These are phyloP conservation scores for Trichoderma aggressivum DNA, from an alignment of 2,329 filamentous ascomycete genomes.

Conservation along the genomic window DNA sequence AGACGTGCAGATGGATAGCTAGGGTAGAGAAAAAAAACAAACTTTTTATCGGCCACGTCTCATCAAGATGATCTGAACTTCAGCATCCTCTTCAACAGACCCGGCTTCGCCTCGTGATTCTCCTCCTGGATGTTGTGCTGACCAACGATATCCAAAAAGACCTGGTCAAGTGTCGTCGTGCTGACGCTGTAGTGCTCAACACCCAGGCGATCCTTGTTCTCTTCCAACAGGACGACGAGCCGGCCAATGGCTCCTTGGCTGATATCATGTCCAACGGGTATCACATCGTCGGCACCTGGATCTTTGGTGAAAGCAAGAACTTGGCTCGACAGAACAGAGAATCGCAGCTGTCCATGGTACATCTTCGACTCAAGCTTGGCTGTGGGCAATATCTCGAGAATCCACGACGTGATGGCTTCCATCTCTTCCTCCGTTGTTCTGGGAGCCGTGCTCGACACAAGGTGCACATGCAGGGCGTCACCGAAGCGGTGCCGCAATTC, in stretches of 20 bases:
- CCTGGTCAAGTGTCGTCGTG: slow-evolving; percentile 84
- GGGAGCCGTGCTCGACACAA: slow-evolving; percentile 72
- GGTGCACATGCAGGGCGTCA: slow-evolving; percentile 74
- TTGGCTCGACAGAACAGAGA: slow-evolving; percentile 62
- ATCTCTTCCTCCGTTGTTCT: slow-evolving; percentile 69
- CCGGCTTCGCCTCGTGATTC: slow-evolving; percentile 41
- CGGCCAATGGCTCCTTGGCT: slow-evolving; percentile 58
- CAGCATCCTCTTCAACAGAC: slow-evolving; percentile 17
- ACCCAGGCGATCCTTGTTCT: slow-evolving; percentile 63
- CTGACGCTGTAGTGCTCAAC: slow-evolving; percentile 85
- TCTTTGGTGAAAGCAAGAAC: slow-evolving; percentile 30
- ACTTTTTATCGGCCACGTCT: background rate
- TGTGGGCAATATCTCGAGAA: slow-evolving; percentile 56
- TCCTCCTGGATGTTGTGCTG: slow-evolving; percentile 78
- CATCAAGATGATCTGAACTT: background rate
- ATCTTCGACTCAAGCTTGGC: slow-evolving; percentile 69
- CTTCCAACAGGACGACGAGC: slow-evolving; percentile 71
- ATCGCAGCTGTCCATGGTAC: slow-evolving; percentile 85
- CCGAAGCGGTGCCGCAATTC: slow-evolving; percentile 72
- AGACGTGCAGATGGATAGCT: background rate
- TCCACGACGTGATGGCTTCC: slow-evolving; percentile 62
- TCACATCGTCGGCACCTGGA: slow-evolving; percentile 25
- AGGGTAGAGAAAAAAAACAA: background rate
- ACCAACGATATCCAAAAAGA: slow-evolving; percentile 82
- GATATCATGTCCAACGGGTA: slow-evolving; percentile 23